Percentiles rank a stretch among this genome's conserved stretches.
Evolutionary conservation across 1,139 yeast genomes (phyloP).

Genomic region (Diutina scorzettiae): DNA sequence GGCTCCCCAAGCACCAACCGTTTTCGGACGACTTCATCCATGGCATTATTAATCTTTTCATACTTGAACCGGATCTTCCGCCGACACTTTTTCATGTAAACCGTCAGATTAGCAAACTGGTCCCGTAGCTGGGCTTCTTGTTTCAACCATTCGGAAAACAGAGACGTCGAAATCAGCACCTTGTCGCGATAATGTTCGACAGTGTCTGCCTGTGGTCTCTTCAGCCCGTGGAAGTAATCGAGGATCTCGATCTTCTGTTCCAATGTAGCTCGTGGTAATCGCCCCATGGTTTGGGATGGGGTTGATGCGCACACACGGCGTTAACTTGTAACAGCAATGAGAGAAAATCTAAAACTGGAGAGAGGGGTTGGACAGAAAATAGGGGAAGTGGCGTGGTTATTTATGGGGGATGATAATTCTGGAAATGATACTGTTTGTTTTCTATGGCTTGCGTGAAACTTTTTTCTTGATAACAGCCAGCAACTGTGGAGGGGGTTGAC

Average conservation of each 20-base stretch:
- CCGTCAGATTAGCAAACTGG: conserved; percentile 27
- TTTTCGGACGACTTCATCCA: conserved; percentile 40
- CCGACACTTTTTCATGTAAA: conserved; percentile 25
- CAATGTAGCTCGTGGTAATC: conserved; percentile 39
- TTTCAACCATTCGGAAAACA: conserved; percentile 50
- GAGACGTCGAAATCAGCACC: conserved; percentile 43
- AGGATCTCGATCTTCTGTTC: conserved; percentile 46
- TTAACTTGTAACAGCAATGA: no score
- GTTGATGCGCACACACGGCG: no score
- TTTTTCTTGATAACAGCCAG: no score
- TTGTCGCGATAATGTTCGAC: conserved; percentile 39
- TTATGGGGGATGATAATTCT: no score
- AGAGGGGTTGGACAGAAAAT: no score
- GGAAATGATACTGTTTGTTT: no score
- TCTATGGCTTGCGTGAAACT: no score
- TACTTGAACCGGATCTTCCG: conserved; percentile 42
- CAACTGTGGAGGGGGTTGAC: no score
- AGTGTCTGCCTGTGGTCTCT: conserved; percentile 45
- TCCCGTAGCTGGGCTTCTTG: conserved; percentile 37
- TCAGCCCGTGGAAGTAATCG: conserved; percentile 36
- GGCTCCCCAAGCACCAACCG: conserved; percentile 32
- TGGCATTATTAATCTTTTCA: conserved; percentile 44
- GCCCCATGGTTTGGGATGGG: conserved; percentile 4
- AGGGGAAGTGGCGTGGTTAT: no score
- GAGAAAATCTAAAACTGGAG: no score